Conservation (phyloP, 345 rosid species). For the Eucalyptus rudis region DNA sequence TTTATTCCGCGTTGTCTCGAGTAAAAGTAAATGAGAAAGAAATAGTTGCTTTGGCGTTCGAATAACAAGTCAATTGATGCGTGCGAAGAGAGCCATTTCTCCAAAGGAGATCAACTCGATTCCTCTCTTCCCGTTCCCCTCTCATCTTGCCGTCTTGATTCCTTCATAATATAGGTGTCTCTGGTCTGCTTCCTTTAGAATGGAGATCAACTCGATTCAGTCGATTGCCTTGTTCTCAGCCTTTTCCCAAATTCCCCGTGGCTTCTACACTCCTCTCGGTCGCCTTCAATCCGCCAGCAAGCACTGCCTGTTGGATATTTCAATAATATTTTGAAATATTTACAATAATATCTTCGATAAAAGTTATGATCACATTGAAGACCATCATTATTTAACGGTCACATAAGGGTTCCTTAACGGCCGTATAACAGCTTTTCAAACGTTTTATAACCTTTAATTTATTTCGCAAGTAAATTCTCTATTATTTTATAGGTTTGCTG, state of each 20-base stretch:
- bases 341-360: too few species aligned
- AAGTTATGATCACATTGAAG: accelerated
- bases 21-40: background rate
- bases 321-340: too few species aligned
- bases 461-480: too few species aligned
- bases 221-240: background rate
- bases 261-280: background rate
- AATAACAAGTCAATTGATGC: background rate
- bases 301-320: accelerated
- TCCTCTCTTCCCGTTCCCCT: background rate
- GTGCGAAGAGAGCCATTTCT: background rate
- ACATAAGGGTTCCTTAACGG: accelerated
- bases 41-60: background rate
- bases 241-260: too few species aligned
- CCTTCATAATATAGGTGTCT: background rate
- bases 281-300: background rate
- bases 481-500: too few species aligned
- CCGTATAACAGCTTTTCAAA: too few species aligned
- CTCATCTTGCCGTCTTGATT: too few species aligned
- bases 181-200: background rate
- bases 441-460: accelerated
- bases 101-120: background rate
- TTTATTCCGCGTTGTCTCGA: background rate
- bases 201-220: background rate
- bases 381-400: too few species aligned